Percentiles rank a stretch among this genome's conserved stretches.
Conservation (phyloP, 1,139 yeast genomes). For the Lodderomyces metapsilosis region DNA sequence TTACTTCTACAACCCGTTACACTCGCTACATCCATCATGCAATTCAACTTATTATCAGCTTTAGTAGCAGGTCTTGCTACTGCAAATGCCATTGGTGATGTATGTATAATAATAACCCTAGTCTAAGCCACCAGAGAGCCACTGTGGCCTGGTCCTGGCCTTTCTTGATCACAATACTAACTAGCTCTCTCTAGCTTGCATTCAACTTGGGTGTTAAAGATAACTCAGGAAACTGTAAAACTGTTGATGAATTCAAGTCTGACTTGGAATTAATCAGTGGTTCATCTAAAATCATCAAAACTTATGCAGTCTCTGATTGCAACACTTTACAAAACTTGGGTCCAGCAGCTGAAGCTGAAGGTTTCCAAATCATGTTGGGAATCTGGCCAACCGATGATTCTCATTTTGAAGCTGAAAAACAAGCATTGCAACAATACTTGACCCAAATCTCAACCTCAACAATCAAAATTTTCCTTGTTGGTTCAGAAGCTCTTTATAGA, state of each 20-base stretch:
- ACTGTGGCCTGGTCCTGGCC: background rate
- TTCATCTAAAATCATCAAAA: slow-evolving; percentile 65
- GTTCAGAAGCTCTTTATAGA: slow-evolving; percentile 92
- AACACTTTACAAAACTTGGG: slow-evolving; percentile 78
- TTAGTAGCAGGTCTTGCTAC: slow-evolving; percentile 38
- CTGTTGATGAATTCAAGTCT: slow-evolving; percentile 59
- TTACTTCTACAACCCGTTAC: background rate
- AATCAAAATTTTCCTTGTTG: slow-evolving; percentile 75
- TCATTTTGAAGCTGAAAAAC: slow-evolving; percentile 68
- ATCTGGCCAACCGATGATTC: slow-evolving; percentile 87
- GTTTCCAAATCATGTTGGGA: slow-evolving; percentile 75
- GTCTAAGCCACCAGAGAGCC: background rate
- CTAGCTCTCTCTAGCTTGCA: slow-evolving; percentile 43
- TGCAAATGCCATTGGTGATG: slow-evolving; percentile 45
- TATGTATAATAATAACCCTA: slow-evolving; percentile 21
- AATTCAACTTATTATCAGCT: slow-evolving; percentile 38
- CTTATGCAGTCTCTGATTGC: slow-evolving; percentile 87
- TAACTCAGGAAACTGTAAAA: slow-evolving; percentile 68
- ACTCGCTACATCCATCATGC: slow-evolving; percentile 24
- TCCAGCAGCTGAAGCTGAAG: slow-evolving; percentile 78
- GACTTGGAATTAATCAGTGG: slow-evolving; percentile 59
- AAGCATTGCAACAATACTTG: slow-evolving; percentile 64
- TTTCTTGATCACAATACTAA: slow-evolving; percentile 1
- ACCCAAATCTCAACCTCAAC: slow-evolving; percentile 68
- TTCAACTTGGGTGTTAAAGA: slow-evolving; percentile 82